These are phyloP conservation scores for Phytophthora melonis DNA, from an alignment of 352 stramenopile species.

Conservation along the genomic window DNA sequence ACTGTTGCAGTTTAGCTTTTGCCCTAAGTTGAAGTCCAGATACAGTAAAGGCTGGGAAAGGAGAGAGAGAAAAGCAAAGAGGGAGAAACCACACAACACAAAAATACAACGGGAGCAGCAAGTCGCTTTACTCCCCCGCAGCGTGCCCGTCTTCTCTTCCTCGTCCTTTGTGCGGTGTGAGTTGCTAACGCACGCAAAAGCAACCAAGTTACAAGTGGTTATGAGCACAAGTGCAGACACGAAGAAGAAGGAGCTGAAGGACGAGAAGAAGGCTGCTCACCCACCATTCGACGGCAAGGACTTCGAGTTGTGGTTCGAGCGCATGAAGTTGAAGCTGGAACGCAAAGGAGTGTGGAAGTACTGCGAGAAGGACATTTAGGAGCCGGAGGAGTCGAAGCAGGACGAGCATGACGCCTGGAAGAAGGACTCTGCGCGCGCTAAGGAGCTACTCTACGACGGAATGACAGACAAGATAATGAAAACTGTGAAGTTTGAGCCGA, in stretches of 20 bases:
- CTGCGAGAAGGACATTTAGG: not conserved
- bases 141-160: not conserved
- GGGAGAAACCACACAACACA: not conserved
- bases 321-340: slow-evolving; percentile 14
- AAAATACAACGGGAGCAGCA: not conserved
- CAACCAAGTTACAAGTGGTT: not conserved
- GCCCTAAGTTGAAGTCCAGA: not conserved
- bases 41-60: not conserved
- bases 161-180: not conserved
- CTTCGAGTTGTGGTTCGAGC: slow-evolving; percentile 16
- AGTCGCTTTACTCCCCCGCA: not conserved
- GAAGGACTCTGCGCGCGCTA: not conserved
- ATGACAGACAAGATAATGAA: slow-evolving; percentile 26
- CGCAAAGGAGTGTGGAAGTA: slow-evolving; percentile 14
- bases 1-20: not conserved
- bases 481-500: slow-evolving; percentile 16
- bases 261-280: not conserved
- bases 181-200: too few relatives aligned
- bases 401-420: not conserved
- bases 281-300: slow-evolving; percentile 19
- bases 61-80: not conserved
- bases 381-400: slow-evolving; percentile 11
- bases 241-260: slow-evolving; percentile 4
- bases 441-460: slow-evolving; percentile 18
- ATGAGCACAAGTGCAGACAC: slow-evolving; percentile 1